These are phyloP conservation scores for Corymbia maculata DNA, from an alignment of 345 rosid species.

Conservation along the genomic window DNA sequence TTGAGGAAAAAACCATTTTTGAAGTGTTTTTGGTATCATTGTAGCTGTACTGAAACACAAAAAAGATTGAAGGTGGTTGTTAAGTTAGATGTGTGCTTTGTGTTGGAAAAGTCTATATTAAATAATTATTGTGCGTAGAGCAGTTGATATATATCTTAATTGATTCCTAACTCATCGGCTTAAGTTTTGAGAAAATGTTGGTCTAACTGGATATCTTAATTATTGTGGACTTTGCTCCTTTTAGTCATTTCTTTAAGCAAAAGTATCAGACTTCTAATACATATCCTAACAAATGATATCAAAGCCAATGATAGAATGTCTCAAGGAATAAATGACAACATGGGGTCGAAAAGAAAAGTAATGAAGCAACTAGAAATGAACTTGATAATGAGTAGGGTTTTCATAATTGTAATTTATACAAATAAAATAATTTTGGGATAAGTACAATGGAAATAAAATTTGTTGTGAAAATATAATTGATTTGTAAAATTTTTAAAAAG, in stretches of 20 bases:
- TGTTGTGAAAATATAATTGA: rapidly evolving
- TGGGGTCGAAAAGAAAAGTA: not conserved
- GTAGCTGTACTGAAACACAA: not conserved
- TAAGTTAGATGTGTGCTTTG: not conserved
- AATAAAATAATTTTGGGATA: not conserved
- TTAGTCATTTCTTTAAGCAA: not conserved
- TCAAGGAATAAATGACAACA: not conserved
- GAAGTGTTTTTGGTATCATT: not conserved
- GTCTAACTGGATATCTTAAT: not conserved
- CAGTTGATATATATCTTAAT: too few relatives aligned
- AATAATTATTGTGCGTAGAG: not conserved
- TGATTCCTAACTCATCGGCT: rapidly evolving
- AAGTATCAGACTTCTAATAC: not conserved
- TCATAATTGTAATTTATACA: not conserved
- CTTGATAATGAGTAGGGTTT: not conserved
- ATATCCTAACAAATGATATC: not conserved
- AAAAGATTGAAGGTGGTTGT: not conserved
- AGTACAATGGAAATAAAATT: rapidly evolving
- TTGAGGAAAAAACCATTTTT: too few relatives aligned
- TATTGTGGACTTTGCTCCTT: too few relatives aligned
- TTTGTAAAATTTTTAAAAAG: rapidly evolving
- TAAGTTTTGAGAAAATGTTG: not conserved
- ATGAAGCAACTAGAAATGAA: not conserved
- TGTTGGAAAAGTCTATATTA: not conserved
- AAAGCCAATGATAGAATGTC: not conserved